Conservation (phyloP, 2,329 filamentous ascomycete species). For the Ceratocystis cubensis region DNA sequence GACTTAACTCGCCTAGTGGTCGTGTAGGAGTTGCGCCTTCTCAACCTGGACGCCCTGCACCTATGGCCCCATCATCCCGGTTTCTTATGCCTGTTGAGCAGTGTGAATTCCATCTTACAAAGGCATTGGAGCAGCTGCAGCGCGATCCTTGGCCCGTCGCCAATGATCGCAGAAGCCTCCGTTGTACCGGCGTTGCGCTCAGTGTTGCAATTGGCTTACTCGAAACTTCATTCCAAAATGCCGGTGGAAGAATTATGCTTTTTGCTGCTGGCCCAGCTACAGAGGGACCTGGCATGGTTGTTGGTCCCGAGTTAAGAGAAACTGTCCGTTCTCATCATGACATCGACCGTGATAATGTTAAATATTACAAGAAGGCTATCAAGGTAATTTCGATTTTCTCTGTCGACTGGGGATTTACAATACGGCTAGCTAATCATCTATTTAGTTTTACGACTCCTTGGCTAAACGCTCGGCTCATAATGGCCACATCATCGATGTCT, state of each 20-base stretch:
- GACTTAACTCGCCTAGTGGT: slow-evolving; percentile 57
- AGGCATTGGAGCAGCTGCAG: slow-evolving; percentile 86
- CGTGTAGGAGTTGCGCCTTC: slow-evolving; percentile 62
- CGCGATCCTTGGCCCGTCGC: slow-evolving; percentile 96
- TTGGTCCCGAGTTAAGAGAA: slow-evolving; percentile 87
- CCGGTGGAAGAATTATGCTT: slow-evolving; percentile 90
- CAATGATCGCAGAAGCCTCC: slow-evolving; percentile 76
- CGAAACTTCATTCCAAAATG: slow-evolving; percentile 90
- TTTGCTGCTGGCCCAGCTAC: slow-evolving; percentile 92
- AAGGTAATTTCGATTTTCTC: slow-evolving; percentile 46
- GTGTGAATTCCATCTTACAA: slow-evolving; percentile 94
- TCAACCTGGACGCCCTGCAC: slow-evolving; percentile 59
- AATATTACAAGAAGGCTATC: slow-evolving; percentile 97
- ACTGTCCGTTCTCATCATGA: slow-evolving; percentile 97
- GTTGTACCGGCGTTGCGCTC: slow-evolving; percentile 91
- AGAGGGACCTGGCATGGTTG: slow-evolving; percentile 92
- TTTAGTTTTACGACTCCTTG: slow-evolving; percentile 80
- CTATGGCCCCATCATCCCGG: slow-evolving; percentile 69
- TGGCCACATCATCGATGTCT: slow-evolving; percentile 94
- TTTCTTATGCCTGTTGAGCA: slow-evolving; percentile 92
- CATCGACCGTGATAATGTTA: slow-evolving; percentile 96
- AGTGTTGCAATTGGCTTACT: slow-evolving; percentile 87
- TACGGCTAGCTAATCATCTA: no score
- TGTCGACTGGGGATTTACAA: no score
- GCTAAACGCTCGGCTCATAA: slow-evolving; percentile 93